A percentile compares a stretch with the other conserved stretches of the same genome.
phyloP scores from a whole-genome alignment of 1,284 basidiomycete genomes.

The Mycosarcoma mackinlayi region DNA sequence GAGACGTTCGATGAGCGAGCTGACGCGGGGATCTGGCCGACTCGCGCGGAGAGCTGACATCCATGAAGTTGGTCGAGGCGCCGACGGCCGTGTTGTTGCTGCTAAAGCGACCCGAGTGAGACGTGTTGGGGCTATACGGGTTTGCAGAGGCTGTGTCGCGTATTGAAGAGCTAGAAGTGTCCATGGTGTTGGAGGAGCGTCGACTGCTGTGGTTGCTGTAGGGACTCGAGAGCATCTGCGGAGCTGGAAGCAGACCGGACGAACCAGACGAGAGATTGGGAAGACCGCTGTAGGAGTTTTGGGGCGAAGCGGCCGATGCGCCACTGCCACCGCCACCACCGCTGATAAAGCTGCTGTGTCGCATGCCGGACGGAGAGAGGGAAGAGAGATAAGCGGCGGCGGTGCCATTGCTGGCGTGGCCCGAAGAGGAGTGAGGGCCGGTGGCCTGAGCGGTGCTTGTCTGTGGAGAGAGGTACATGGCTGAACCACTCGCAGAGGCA shows the following conservation, averaged over 20 bases:
- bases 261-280: conserved; percentile 29
- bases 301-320: conserved; percentile 21
- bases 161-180: conserved; percentile 43
- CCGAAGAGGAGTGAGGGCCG: conserved; percentile 20
- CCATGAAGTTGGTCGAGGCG: conserved; percentile 32
- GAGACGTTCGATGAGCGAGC: conserved; percentile 3
- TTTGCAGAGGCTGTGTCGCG: conserved; percentile 22
- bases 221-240: conserved; percentile 38
- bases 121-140: conserved; percentile 44
- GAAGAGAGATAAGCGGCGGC: conserved; percentile 24
- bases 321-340: background rate
- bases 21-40: conserved; percentile 32
- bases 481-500: conserved; percentile 9
- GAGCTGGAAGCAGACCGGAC: conserved; percentile 27
- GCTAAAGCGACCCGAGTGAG: conserved; percentile 29
- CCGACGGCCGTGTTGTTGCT: conserved; percentile 12
- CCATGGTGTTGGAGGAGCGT: conserved; percentile 50
- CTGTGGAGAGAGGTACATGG: conserved; percentile 49
- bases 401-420: conserved; percentile 29
- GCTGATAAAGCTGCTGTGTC: conserved; percentile 47
- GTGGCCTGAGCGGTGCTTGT: conserved; percentile 14
- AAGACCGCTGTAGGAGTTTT: conserved; percentile 34
- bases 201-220: conserved; percentile 43
- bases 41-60: conserved; percentile 30
- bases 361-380: conserved; percentile 32